Evolutionary conservation across 345 rosid genomes (phyloP).

Genomic region (Moringa oleifera): DNA sequence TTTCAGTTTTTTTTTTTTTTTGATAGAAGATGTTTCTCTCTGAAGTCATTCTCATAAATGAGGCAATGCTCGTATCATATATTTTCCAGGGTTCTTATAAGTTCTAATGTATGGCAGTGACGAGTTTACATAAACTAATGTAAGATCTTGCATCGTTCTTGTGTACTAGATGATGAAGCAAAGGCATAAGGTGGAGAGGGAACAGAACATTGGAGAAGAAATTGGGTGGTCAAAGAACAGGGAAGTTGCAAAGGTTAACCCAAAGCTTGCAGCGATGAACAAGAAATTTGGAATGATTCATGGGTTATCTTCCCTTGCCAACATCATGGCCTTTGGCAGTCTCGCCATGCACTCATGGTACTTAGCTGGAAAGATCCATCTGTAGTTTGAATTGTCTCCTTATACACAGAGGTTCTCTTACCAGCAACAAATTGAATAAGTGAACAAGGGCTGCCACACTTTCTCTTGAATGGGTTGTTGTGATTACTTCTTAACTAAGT

Average conservation of each 20-base stretch:
- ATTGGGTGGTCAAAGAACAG: slow-evolving; percentile 85
- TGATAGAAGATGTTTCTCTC: no score
- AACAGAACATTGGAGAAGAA: slow-evolving; percentile 68
- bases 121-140: no score
- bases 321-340: slow-evolving; percentile 85
- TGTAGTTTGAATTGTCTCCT: slow-evolving; percentile 28
- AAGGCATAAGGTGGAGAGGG: slow-evolving; percentile 95
- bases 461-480: background rate
- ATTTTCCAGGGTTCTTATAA: background rate
- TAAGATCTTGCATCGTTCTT: background rate
- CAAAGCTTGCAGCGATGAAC: slow-evolving; percentile 93
- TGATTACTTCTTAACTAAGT: background rate
- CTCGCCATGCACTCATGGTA: slow-evolving; percentile 98
- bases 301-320: slow-evolving; percentile 92
- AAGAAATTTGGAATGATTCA: slow-evolving; percentile 99
- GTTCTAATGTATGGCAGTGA: no score
- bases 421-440: background rate
- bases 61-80: background rate
- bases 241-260: slow-evolving; percentile 73
- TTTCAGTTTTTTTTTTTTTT: no score
- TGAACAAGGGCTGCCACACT: background rate
- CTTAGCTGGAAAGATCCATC: slow-evolving; percentile 81
- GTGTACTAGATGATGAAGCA: slow-evolving; percentile 84
- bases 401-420: background rate
- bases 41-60: no score